Evolutionary conservation across 2,329 filamentous ascomycete genomes (phyloP).

Genomic region (Nectriaceae sp.): DNA sequence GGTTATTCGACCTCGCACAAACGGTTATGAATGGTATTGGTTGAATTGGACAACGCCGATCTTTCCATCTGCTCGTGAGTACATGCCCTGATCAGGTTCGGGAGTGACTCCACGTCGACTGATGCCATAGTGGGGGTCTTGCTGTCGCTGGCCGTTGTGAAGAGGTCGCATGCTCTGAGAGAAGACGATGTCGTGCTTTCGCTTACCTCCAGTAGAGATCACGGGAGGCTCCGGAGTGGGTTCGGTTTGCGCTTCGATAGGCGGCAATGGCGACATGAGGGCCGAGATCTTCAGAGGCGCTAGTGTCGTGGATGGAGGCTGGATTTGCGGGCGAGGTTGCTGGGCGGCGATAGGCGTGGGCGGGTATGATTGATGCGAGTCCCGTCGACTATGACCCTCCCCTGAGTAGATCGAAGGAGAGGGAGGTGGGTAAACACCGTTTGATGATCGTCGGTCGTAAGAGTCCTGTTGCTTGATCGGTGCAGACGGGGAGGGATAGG

Average conservation of each 20-base stretch:
- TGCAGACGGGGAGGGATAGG: conserved; percentile 32
- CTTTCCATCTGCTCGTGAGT: conserved; percentile 38
- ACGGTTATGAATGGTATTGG: conserved; percentile 24
- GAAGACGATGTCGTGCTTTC: conserved; percentile 40
- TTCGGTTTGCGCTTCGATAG: conserved; percentile 38
- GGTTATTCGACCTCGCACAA: conserved; percentile 3
- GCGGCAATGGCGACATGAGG: conserved; percentile 36
- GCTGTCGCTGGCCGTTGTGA: conserved; percentile 40
- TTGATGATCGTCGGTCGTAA: conserved; percentile 40
- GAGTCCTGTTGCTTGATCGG: conserved; percentile 32
- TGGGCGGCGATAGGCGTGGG: conserved; percentile 27
- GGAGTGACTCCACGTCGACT: conserved; percentile 25
- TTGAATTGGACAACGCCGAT: conserved; percentile 33
- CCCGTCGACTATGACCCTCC: conserved; percentile 31
- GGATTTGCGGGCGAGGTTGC: conserved; percentile 19
- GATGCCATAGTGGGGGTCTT: conserved; percentile 33
- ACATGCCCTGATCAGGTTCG: conserved; percentile 34
- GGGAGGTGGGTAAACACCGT: conserved; percentile 40
- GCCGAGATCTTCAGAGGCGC: conserved; percentile 41
- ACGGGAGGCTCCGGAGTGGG: conserved; percentile 27
- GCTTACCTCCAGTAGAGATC: conserved; percentile 35
- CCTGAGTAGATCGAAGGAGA: conserved; percentile 37
- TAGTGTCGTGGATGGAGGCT: conserved; percentile 28
- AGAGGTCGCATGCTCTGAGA: conserved; percentile 32
- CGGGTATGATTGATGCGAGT: conserved; percentile 33